Evolutionary conservation across 2,329 filamentous ascomycete species (phyloP).

Genomic region (Colletotrichum spinosum): DNA sequence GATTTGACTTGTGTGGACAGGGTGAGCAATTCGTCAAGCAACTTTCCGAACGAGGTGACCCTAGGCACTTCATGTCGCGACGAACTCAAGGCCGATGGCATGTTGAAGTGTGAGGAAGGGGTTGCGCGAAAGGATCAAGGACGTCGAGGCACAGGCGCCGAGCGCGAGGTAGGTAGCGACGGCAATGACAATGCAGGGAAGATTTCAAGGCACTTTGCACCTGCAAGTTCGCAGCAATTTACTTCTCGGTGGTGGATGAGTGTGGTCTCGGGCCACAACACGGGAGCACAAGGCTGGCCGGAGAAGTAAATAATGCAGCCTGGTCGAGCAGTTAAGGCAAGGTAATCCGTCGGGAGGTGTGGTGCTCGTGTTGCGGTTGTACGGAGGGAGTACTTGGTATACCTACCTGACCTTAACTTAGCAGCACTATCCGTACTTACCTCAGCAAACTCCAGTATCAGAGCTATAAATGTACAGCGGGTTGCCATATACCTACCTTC

Average conservation of each 20-base stretch:
- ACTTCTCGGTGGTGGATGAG: too few relatives aligned
- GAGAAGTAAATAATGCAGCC: slow-evolving; percentile 14
- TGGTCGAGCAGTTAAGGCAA: neutral
- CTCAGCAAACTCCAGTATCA: too few relatives aligned
- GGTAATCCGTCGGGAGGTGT: too few relatives aligned
- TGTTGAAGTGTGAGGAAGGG: slow-evolving; percentile 44
- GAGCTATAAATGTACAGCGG: too few relatives aligned
- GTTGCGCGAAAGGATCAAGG: neutral
- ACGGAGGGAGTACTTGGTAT: too few relatives aligned
- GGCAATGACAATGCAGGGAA: neutral
- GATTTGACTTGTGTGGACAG: slow-evolving; percentile 71
- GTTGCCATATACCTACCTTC: too few relatives aligned
- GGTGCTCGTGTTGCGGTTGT: too few relatives aligned
- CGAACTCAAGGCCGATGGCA: slow-evolving; percentile 60
- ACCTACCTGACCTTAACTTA: too few relatives aligned
- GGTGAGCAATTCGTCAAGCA: slow-evolving; percentile 68
- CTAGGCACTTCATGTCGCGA: slow-evolving; percentile 62
- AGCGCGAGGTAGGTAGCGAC: neutral
- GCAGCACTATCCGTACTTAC: too few relatives aligned
- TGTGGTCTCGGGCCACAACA: too few relatives aligned
- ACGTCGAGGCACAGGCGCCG: too few relatives aligned
- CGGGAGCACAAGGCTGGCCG: slow-evolving; percentile 3
- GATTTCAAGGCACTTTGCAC: neutral
- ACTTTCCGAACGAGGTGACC: slow-evolving; percentile 63
- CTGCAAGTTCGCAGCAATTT: too few relatives aligned